A percentile compares a stretch with the other conserved stretches of the same genome.
Evolutionary conservation across 1,284 basidiomycete species (phyloP).

Genomic region (Cryptococcus hybrid): DNA sequence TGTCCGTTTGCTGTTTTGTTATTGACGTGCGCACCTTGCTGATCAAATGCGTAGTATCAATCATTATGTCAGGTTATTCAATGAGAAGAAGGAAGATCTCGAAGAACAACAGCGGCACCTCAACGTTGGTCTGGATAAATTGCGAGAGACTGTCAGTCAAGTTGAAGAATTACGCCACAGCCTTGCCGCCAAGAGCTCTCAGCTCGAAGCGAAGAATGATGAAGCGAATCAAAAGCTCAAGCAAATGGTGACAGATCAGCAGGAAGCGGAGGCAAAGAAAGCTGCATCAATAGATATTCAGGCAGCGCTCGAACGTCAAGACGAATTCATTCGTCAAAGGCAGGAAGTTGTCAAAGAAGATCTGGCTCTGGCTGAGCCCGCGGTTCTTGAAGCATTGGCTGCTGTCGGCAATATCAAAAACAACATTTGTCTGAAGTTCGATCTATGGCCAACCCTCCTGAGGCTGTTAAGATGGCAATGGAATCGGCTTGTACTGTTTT

Average conservation of each 20-base stretch:
- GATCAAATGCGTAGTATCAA: conserved; percentile 66
- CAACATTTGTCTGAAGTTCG: conserved; percentile 97
- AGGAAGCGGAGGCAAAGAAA: conserved; percentile 98
- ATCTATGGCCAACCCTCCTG: conserved; percentile 97
- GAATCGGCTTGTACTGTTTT: conserved; percentile 97
- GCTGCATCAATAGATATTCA: conserved; percentile 95
- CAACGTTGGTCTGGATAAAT: conserved; percentile 96
- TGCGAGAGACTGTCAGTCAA: conserved; percentile 91
- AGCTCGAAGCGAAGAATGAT: conserved; percentile 87
- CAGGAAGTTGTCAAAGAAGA: conserved; percentile 88
- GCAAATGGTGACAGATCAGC: conserved; percentile 98
- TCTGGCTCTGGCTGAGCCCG: conserved; percentile 96
- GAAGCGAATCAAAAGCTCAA: conserved; percentile 97
- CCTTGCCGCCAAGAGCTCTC: conserved; percentile 88
- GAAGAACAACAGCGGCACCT: conserved; percentile 99
- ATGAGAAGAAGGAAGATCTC: conserved; percentile 96
- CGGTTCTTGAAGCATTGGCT: conserved; percentile 89
- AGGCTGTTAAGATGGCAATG: conserved; percentile 97
- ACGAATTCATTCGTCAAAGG: conserved; percentile 84
- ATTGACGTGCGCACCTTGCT: neutral
- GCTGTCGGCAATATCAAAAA: conserved; percentile 97
- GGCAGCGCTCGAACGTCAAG: conserved; percentile 86
- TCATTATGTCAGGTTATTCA: conserved; percentile 94
- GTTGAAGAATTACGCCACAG: conserved; percentile 96
- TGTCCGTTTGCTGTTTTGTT: conserved; percentile 63